Evolutionary conservation across 1,284 basidiomycete genomes (phyloP), one percentile per base, ranked within the genome.

Genomic region (Trichosporon inkin): DNA sequence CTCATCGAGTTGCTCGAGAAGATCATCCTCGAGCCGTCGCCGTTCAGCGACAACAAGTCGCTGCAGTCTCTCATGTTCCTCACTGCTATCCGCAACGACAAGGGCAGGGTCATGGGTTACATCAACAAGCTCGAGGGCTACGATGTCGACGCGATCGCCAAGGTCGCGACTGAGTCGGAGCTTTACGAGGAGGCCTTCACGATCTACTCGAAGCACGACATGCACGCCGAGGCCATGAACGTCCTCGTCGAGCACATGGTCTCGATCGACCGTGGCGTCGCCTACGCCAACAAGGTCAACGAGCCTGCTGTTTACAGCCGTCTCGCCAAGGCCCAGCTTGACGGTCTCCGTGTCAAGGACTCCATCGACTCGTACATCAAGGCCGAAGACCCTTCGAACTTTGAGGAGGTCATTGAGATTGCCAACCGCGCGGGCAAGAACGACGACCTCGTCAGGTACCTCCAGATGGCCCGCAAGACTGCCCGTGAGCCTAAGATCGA

Each of bases 361-460:
- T 87, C 96, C 39, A 98, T 99, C 71, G 93, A 99, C 77, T 98
- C 95, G 20, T 99, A 99, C 80, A 94, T 98, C 85, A 97, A 96
- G 82, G 94, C 96, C 16, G 89, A 92, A 71, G 96, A 99, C 77
- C 90, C 96, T 6, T 86, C 87, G 53, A 99, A 99, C 82, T 99
- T 91, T 71, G 83, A 84, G 24, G 96, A 99, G 79, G 92, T 99
- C 70, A 95, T 96, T 70, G 96, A 99, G 79, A 97, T 98, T 65
- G 87, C 94, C 56, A 89, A 88, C 75, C 92, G 88, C 66, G 94
- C 96, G 11, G 96, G 93, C 73, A 98, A 99, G 80, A 90, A 98
- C 72, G 96, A 99, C 73, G 96, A 99, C 76, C 87, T 99, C 57
- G 94, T 99, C 58, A 87, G 93, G 63, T 99, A 88, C 83, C 83